Evolutionary conservation across 805 yeast genomes (phyloP).

Genomic region (Wickerhamomyces bovis): DNA sequence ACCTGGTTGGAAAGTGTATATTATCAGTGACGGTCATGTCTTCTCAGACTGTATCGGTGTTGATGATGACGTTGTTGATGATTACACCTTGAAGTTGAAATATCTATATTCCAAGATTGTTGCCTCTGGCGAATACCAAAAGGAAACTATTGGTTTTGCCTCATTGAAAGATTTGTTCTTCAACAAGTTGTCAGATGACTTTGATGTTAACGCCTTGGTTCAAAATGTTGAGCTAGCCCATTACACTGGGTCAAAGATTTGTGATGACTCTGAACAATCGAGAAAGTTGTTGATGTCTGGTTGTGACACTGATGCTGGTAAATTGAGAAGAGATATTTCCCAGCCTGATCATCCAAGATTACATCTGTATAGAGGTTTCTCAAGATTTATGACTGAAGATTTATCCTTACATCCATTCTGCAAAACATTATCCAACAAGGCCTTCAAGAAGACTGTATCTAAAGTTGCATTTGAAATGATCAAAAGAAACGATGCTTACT

Average conservation of each 20-base stretch:
- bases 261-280: conserved; percentile 31
- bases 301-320: conserved; percentile 53
- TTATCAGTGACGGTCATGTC: conserved; percentile 62
- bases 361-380: conserved; percentile 48
- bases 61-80: conserved; percentile 47
- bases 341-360: conserved; percentile 51
- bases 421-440: conserved; percentile 32
- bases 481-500: conserved; percentile 58
- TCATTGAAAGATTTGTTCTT: conserved; percentile 37
- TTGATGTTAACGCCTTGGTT: conserved; percentile 28
- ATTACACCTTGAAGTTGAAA: conserved; percentile 39
- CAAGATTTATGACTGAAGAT: conserved; percentile 56
- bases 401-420: conserved; percentile 37
- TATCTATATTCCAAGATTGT: conserved; percentile 33
- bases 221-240: conserved; percentile 27
- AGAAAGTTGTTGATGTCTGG: conserved; percentile 38
- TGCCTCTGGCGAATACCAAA: conserved; percentile 21
- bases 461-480: conserved; percentile 60
- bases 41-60: conserved; percentile 61
- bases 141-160: conserved; percentile 32
- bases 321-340: conserved; percentile 53
- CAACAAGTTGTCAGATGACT: conserved; percentile 17
- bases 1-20: conserved; percentile 50
- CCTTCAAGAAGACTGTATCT: conserved; percentile 43
- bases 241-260: conserved; percentile 34